Percentiles rank a stretch among this genome's conserved stretches.
Evolutionary conservation across 169 alveolate genomes (phyloP).

Genomic region (Eimeria sp.): DNA sequence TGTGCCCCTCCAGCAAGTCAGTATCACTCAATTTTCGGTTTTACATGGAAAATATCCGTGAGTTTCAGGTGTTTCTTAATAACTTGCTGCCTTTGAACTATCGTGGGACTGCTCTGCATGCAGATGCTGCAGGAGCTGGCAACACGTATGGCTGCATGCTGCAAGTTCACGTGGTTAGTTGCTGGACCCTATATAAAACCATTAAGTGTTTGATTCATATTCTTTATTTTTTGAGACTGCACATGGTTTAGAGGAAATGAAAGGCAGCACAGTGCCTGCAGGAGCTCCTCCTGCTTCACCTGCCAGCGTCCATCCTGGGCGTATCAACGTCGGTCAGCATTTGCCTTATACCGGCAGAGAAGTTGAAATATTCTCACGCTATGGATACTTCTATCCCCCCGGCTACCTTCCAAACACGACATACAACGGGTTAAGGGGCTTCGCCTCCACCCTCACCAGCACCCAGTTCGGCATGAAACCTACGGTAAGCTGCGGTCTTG

Average conservation of each 20-base stretch:
- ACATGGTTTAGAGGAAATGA: conserved; percentile 27
- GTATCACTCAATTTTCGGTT: not conserved
- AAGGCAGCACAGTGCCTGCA: conserved; percentile 1
- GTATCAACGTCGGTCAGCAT: conserved; percentile 72
- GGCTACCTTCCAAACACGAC: conserved; percentile 76
- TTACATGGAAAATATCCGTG: not conserved
- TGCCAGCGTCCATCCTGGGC: conserved; percentile 52
- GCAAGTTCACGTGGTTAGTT: not conserved
- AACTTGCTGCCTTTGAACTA: not conserved
- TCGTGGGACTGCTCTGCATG: not conserved
- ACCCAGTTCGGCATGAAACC: conserved; percentile 45
- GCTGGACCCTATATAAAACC: not conserved
- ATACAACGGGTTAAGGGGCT: not conserved
- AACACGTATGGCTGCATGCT: not conserved
- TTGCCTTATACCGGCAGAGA: conserved; percentile 81
- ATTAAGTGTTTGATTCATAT: not conserved
- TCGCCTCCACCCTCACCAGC: conserved; percentile 15
- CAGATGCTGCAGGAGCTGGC: not conserved
- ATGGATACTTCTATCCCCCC: conserved; percentile 72
- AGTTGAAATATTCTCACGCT: conserved; percentile 76
- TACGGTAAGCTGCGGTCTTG: not conserved
- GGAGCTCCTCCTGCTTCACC: conserved; percentile 41
- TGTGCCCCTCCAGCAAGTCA: not conserved
- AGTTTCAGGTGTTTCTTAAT: not conserved
- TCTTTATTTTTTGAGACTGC: not conserved